A percentile compares a stretch with the other conserved stretches of the same genome.
Evolutionary conservation across 1,284 basidiomycete genomes (phyloP).

Genomic region (Polyporus tsugae): DNA sequence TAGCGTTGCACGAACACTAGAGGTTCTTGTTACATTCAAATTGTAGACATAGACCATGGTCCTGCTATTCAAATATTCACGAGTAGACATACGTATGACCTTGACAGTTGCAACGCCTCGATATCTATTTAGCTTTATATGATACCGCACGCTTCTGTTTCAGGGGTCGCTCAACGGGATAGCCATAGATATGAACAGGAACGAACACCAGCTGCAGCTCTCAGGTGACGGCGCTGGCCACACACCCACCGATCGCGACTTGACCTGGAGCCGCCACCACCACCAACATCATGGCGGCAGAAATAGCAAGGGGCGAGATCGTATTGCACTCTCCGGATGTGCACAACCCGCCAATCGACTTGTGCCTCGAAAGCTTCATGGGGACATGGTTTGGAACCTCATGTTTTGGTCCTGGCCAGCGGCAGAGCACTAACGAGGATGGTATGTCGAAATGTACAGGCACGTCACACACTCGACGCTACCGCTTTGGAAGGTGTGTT

Average conservation of each 20-base stretch:
- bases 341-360: constrained; percentile 26
- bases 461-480: constrained; percentile 54
- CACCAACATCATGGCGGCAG: constrained; percentile 8
- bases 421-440: not conserved
- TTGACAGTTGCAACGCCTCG: not conserved
- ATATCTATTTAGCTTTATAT: not conserved
- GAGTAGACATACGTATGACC: not conserved
- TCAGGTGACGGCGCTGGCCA: not conserved
- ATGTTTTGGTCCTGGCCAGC: not conserved
- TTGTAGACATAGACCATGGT: not conserved
- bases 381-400: constrained; percentile 45
- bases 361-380: constrained; percentile 49
- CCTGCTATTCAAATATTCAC: not conserved
- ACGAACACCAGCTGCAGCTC: not conserved
- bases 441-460: constrained; percentile 35
- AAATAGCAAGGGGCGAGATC: constrained; percentile 10
- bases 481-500: constrained; percentile 55
- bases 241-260: not conserved
- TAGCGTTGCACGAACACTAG: not conserved
- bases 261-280: not conserved
- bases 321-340: constrained; percentile 21
- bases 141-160: not conserved
- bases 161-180: not conserved
- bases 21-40: not conserved
- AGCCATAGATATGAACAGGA: not conserved